These are phyloP conservation scores for Kluyveromyces nonfermentans DNA, from an alignment of 805 yeast species.

Conservation along the genomic window DNA sequence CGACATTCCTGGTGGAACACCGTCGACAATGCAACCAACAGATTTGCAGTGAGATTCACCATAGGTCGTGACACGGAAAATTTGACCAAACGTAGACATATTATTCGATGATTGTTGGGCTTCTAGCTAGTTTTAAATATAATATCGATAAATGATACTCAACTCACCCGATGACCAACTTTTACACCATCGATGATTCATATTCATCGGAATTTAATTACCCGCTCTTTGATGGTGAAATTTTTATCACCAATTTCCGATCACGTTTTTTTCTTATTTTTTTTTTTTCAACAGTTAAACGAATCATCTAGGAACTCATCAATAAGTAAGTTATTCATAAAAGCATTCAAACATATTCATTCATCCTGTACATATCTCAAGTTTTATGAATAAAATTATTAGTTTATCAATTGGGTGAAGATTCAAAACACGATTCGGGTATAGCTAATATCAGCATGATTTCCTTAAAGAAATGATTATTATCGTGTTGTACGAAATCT, in stretches of 20 bases:
- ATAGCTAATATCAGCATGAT: too few species aligned
- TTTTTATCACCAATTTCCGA: not conserved
- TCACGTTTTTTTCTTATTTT: not conserved
- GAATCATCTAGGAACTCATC: too few species aligned
- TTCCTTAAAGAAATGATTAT: too few species aligned
- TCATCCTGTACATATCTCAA: too few species aligned
- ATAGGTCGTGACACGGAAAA: conserved; percentile 76
- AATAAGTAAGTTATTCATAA: too few species aligned
- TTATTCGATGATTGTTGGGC: not conserved
- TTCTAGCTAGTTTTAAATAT: too few species aligned
- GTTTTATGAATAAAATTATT: too few species aligned
- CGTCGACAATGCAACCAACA: conserved; percentile 97
- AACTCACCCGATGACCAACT: not conserved
- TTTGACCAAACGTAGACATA: conserved; percentile 68
- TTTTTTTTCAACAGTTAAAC: too few species aligned
- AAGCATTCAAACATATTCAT: too few species aligned
- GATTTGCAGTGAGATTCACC: conserved; percentile 98
- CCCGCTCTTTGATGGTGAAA: not conserved
- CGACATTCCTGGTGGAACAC: conserved; percentile 91
- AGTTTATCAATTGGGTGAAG: too few species aligned
- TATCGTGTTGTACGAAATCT: not conserved
- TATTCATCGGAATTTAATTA: too few species aligned
- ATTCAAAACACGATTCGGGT: too few species aligned
- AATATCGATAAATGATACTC: not conserved
- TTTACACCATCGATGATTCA: not conserved